Base-by-base conservation (phyloP, 1,139 yeast species). In the Blastobotrys capitulatus region DNA sequence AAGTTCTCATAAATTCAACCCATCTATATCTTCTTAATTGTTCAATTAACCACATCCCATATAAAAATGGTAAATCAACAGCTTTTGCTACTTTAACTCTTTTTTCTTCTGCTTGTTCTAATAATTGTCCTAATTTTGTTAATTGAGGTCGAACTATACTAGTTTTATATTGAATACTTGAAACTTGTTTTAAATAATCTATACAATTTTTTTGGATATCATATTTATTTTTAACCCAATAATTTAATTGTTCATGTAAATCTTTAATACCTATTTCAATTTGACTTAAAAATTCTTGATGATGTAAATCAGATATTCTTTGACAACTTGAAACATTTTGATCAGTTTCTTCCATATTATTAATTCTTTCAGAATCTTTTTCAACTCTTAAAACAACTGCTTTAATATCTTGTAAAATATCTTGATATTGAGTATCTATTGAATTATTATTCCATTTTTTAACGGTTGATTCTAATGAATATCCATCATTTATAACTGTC, bases 21-120 rank as follows among this genome's bases (percentile, higher is more conserved):
- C 95, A 87, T 55, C 80, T 81, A 40, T 71, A 70, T 54, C 92
- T 82, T 47, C 95, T 75, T 49, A 85, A 67, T 44, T 73, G 74
- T 60, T 90, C 96, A 40, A 89, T 76, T 22, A 87, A 62, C 62
- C 82, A 75, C 27, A 86, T 76, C 1, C 97, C 97, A 63, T 86
- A 87, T 1, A 88, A 68, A 38, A 87, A 68, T 0, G 97, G 97
- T 46, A 89, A 64, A 62, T 88, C 96, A 16, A 82, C 75, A 1
- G 87, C 82, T 37, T 69, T 69, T 16, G 78, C 77, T 12, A 78
- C 68, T 48, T 62, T 50, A 34, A 69, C 60, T 64, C 77, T 75
- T 64, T 69, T 48, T 46, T 69, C 61, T 68, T 81, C 74, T 62
- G 76, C 60, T 60, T 64, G 45, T 55, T 67, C 66, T 35, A 76